A percentile compares a stretch with the other conserved stretches of the same genome.
These are phyloP conservation scores for Bassia scoparia DNA, from an alignment of 148 eudicot species.

Conservation along the genomic window DNA sequence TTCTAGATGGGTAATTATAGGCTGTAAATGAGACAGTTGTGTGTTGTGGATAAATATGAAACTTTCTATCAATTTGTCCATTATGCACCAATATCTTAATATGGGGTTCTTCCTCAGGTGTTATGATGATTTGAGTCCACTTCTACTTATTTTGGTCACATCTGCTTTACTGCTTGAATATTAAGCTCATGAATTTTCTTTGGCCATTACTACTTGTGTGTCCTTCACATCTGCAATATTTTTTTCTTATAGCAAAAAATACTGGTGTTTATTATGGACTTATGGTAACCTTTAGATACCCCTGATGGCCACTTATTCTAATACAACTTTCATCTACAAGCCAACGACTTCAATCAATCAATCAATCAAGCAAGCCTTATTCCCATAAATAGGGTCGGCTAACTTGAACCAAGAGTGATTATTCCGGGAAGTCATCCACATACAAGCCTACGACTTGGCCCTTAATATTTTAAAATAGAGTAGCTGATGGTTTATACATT, in stretches of 20 bases:
- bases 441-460: not conserved
- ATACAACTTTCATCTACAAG: not conserved
- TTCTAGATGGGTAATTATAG: not conserved
- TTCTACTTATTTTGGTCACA: not conserved
- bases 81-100: not conserved
- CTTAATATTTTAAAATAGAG: not conserved
- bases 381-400: too few species aligned
- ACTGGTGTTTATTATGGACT: not conserved
- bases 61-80: not conserved
- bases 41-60: not conserved
- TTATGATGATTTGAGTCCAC: not conserved
- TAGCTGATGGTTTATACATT: not conserved
- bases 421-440: too few species aligned
- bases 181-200: not conserved
- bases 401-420: too few species aligned
- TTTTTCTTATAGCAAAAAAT: not conserved
- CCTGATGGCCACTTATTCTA: not conserved
- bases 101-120: not conserved
- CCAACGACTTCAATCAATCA: too few species aligned
- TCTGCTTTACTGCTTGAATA: not conserved
- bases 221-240: not conserved
- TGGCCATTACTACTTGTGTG: not conserved
- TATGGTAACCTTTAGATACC: not conserved
- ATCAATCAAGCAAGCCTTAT: too few species aligned
- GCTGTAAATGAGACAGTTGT: not conserved